Percentiles rank a stretch among this genome's conserved stretches.
Conservation (phyloP, 176 grass and related monocot species). For the Juncus inflexus region DNA sequence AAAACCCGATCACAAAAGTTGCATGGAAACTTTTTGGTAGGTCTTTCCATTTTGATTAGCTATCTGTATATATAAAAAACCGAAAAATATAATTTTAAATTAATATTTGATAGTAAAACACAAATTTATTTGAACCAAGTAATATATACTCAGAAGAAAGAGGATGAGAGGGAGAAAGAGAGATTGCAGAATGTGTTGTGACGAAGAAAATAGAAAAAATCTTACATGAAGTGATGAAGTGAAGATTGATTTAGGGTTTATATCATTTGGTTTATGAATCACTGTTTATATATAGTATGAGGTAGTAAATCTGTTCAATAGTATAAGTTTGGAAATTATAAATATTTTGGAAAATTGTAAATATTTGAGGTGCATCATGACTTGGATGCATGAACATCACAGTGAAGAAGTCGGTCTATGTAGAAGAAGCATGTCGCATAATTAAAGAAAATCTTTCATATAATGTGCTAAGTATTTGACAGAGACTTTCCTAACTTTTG, state of each 20-base stretch:
- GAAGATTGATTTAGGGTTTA: neutral
- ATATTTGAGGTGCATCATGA: too few species aligned
- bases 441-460: constrained; percentile 11
- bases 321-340: too few species aligned
- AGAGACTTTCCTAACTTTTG: neutral
- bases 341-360: too few species aligned
- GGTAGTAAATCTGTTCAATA: too few species aligned
- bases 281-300: too few species aligned
- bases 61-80: constrained; percentile 5
- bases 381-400: constrained; percentile 16
- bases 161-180: too few species aligned
- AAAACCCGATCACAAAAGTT: constrained; percentile 32
- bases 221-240: neutral
- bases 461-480: neutral
- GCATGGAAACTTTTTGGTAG: constrained; percentile 13
- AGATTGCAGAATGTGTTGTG: neutral
- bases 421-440: neutral
- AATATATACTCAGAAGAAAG: too few species aligned
- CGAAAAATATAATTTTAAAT: neutral
- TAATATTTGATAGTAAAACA: neutral
- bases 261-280: too few species aligned
- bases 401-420: neutral
- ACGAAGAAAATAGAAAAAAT: constrained; percentile 8
- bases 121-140: neutral
- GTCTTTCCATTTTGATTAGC: constrained; percentile 16